Percentiles rank a stretch among this genome's conserved stretches.
Evolutionary conservation across 805 yeast species (phyloP).

Genomic region (Clavispora santaluciae): DNA sequence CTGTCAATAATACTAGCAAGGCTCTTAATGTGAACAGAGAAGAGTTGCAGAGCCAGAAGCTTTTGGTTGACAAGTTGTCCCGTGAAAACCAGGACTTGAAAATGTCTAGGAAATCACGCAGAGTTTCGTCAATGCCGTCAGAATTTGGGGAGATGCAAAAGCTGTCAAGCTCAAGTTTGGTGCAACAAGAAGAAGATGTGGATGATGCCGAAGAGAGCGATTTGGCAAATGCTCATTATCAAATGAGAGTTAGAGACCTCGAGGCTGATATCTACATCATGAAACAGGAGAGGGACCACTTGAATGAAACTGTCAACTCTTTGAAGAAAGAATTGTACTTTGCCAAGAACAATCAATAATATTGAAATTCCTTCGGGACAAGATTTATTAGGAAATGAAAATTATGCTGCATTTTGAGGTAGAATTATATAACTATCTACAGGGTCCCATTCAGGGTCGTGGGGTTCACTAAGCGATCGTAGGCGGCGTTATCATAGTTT

Average conservation of each 20-base stretch:
- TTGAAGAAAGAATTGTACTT: constrained; percentile 54
- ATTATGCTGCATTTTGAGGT: not conserved
- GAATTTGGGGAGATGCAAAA: not conserved
- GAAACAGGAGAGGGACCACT: constrained; percentile 78
- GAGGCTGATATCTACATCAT: constrained; percentile 79
- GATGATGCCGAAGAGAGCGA: constrained; percentile 24
- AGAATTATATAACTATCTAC: not conserved
- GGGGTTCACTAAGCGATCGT: constrained; percentile 20
- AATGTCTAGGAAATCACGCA: constrained; percentile 43
- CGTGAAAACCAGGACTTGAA: constrained; percentile 68
- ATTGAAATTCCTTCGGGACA: not conserved
- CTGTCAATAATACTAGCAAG: constrained; percentile 67
- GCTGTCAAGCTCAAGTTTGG: constrained; percentile 8
- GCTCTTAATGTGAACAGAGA: constrained; percentile 72
- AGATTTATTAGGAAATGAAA: not conserved
- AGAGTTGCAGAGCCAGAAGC: constrained; percentile 61
- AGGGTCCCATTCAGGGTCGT: not conserved
- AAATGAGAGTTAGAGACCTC: constrained; percentile 71
- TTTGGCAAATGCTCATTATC: constrained; percentile 52
- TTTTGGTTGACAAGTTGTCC: constrained; percentile 47
- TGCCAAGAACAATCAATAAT: constrained; percentile 6
- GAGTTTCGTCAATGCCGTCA: constrained; percentile 16
- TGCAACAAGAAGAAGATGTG: not conserved
- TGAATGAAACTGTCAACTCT: constrained; percentile 54
- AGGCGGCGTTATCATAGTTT: constrained; percentile 24